Conservation (phyloP, 768 basidiomycete genomes). For the Rhizopogon vesiculosus region DNA sequence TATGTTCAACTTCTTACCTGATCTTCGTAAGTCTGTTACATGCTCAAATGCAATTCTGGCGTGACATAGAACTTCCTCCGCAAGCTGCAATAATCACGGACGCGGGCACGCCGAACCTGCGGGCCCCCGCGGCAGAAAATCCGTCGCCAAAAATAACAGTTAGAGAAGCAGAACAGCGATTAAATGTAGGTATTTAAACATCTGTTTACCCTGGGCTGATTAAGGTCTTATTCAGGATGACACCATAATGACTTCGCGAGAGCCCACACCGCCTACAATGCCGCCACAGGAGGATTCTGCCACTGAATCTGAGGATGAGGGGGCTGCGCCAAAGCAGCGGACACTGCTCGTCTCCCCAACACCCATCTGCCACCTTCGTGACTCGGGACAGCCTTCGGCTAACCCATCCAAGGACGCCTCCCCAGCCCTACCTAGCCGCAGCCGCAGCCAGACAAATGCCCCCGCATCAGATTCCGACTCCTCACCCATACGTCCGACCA, state of each 20-base stretch:
- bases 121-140: conserved; percentile 10
- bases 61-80: conserved; percentile 10
- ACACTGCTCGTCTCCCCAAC: conserved; percentile 10
- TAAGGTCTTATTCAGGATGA: background rate
- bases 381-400: conserved; percentile 6
- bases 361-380: conserved; percentile 15
- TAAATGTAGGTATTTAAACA: conserved; percentile 15
- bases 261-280: conserved; percentile 8
- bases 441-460: conserved; percentile 19
- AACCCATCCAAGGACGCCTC: conserved; percentile 12
- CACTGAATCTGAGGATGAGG: conserved; percentile 22
- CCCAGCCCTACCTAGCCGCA: conserved; percentile 10
- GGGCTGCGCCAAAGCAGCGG: conserved; percentile 1
- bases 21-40: conserved; percentile 51
- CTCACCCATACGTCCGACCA: conserved; percentile 47
- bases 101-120: conserved; percentile 41
- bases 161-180: background rate
- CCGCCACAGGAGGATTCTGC: conserved; percentile 19
- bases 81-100: conserved; percentile 50
- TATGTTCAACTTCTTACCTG: conserved; percentile 59
- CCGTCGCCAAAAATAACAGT: conserved; percentile 11
- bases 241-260: conserved; percentile 4
- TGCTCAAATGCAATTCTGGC: background rate
- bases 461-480: conserved; percentile 42
- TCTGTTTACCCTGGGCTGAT: background rate